Base-by-base conservation (phyloP, 2,329 filamentous ascomycete species). In the Microthyrium microscopicum region DNA sequence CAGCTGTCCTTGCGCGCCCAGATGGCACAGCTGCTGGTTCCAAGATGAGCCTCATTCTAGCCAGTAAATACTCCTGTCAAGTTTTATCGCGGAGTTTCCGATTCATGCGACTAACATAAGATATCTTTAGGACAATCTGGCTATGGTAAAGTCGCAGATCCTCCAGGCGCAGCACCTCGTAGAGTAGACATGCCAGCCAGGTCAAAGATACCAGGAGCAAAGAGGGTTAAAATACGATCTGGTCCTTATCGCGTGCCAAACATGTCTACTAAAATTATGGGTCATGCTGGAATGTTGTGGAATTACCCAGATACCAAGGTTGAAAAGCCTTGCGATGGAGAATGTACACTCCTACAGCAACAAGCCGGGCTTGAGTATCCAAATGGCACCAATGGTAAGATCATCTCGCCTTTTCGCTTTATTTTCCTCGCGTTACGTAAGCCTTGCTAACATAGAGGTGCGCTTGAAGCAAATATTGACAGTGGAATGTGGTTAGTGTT, bases 271-370 rank as follows among this genome's bases (percentile, higher is more conserved):
- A 17, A 17, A 9, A 7, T 25, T 8, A 27, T 16, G 11, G 29
- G 29, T 19, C 8, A 32, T 7, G 29, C 15, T 22, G 29, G 29
- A 7, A 15, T 15, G 7, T 16, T 32, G 29, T 32, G 19, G 15
- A 32, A 32, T 16, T 32, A 32, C 29, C 29, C 29, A 16, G 29
- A 32, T 32, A 7, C 7, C 12, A 16, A 25, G 29, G 19, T 26
- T 8, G 8, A 8, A 7, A 29, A 29, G 15, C 27, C 27, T 8
- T 29, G 27, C 15, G 27, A 11, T 9, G 27, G 27, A 15, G 15
- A 29, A 8, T 29, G 27, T 16, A 29, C 27, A 8, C 9, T 29
- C 15, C 8, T 29, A 8, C 9, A 15, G 15, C 27, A 11, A 15
- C 9, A 29, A 9, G 27, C 27, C 11, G 27, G 27, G 15, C 15